Evolutionary conservation across 1,284 basidiomycete genomes (phyloP), one percentile per base, ranked within the genome.

Genomic region (Sphaerobolus stellatus): DNA sequence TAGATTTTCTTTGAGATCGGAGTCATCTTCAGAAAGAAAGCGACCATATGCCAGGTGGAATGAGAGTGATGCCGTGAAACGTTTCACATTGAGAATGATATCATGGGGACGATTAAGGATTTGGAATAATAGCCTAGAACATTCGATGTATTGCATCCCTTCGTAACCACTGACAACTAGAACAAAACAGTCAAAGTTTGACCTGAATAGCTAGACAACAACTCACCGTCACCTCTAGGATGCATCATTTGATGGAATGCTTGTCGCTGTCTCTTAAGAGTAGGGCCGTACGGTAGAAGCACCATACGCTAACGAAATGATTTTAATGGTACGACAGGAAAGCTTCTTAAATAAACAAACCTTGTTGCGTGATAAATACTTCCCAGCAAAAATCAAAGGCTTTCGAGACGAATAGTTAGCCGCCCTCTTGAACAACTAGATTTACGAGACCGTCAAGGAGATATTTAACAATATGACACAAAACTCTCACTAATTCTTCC

Each of bases 21-120:
- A 45, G 31, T 63, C 62, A 47, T 64, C 62, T 14, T 65, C 62
- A 7, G 22, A 54, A 5, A 68, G 52, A 1, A 59, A 50, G 29
- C 53, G 50, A 3, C 66, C 66, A 31, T 66, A 68, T 27, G 54
- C 64, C 16, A 68, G 50, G 6, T 56, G 56, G 48, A 67, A 67
- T 5, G 67, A 58, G 3, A 66, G 56, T 1, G 64, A 62, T 1
- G 66, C 64, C 0, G 65, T 36, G 44, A 64, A 68, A 3, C 58
- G 46, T 33, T 62, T 54, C 55, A 40, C 46, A 34, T 59, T 50
- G 1, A 49, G 45, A 22, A 33, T 30, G 2, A 44, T 34, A 0
- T 57, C 49, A n/a, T 29, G 22, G 2, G 59, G 61, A 3, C 38
- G 20, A 20, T 18, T 48, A 16, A 56, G 33, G 31, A 59, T 49